phyloP scores from a whole-genome alignment of 176 grass and related monocot genomes.

The Bolboschoenus planiculmis region DNA sequence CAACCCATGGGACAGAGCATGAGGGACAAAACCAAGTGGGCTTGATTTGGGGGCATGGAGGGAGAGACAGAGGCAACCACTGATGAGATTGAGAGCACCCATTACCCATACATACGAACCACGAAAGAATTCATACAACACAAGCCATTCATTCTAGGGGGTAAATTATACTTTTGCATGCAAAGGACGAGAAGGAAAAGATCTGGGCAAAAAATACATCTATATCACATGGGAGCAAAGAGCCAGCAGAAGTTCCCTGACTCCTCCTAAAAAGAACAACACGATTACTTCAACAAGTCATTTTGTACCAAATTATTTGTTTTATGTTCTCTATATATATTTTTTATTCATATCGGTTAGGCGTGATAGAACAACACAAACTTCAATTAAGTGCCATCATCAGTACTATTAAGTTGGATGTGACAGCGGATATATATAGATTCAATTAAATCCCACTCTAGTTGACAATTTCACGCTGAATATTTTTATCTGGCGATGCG shows the following conservation, averaged over 20 bases:
- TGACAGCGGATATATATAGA: too few relatives aligned
- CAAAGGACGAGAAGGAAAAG: constrained; percentile 5
- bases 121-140: constrained; percentile 12
- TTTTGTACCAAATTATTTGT: constrained; percentile 6
- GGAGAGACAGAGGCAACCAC: constrained; percentile 3
- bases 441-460: neutral
- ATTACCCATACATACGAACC: constrained; percentile 1
- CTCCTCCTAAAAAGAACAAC: constrained; percentile 20
- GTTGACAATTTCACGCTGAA: neutral
- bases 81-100: constrained; percentile 14
- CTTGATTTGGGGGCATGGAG: constrained; percentile 24
- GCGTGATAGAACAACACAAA: neutral
- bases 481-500: neutral
- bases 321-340: neutral
- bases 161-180: neutral
- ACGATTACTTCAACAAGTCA: constrained; percentile 13
- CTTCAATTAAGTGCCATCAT: neutral
- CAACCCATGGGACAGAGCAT: constrained; percentile 24
- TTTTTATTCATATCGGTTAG: neutral
- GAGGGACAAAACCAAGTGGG: constrained; percentile 31
- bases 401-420: neutral
- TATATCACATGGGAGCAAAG: constrained; percentile 11
- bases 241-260: constrained; percentile 14
- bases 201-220: neutral
- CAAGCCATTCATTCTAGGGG: constrained; percentile 22